Base-by-base conservation (phyloP, 192 early-diverging fungal species). In the Entomortierella parvispora region DNA sequence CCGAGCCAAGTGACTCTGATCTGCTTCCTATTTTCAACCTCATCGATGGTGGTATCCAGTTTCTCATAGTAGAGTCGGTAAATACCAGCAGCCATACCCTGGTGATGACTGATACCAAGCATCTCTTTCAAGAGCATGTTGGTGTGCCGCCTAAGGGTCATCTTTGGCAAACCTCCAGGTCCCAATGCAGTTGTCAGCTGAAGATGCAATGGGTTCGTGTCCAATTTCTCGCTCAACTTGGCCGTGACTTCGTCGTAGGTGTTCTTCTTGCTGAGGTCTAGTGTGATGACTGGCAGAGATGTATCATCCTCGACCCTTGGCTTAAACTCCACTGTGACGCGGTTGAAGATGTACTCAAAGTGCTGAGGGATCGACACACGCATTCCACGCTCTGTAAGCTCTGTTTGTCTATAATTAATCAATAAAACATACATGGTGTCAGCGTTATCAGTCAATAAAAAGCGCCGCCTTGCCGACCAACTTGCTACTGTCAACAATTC, bases 51-150 rank as follows among this genome's bases (percentile, higher is more conserved):
- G 22, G 96, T 84, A 33, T 95, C 92, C 49, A 97, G 59, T 47
- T 94, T 83, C 72, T 99, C 96, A 77, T 96, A 99, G 59, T 83
- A 87, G 10, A 99, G 61, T 12, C 84, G 64, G 40, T 80, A 80
- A 40, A 52, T 55, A 10, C 10, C 23, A 44, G 75, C 58, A 43
- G 64, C 43, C 58, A n/a, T 60, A 55, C 26, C 66, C 68, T 23
- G 79, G 28, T 20, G 68, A 52, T 40, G 37, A 40, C 37, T 40
- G 37, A 40, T 40, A 9, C 37, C 37, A 26, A 83, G 52, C 78
- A 88, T 85, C 10, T 84, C 83, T 40, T 76, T 25, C 11, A 84
- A 26, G 5, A 60, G 61, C 43, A 79, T 58, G 29, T 51, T 80
- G 23, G 82, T 75, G 6, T 50, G 52, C 20, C 74, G 60, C 43